A percentile compares a stretch with the other conserved stretches of the same genome.
These are phyloP conservation scores for Amyloporia xantha DNA, from an alignment of 768 basidiomycete species.

Conservation along the genomic window DNA sequence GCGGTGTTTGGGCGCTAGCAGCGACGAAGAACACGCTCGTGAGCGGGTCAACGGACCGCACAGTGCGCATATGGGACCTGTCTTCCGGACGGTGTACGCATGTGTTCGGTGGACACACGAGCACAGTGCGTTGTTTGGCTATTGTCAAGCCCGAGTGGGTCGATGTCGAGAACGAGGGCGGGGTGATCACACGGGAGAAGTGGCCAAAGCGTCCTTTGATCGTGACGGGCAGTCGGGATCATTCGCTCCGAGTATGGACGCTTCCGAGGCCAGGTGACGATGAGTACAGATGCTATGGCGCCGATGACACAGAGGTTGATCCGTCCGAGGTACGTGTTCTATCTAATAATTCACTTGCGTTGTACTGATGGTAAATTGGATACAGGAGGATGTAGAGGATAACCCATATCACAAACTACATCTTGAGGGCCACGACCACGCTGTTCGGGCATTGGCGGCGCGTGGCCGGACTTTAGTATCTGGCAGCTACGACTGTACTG, in stretches of 20 bases:
- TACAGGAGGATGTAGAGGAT: slow-evolving; percentile 56
- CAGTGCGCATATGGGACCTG: slow-evolving; percentile 89
- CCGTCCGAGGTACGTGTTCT: slow-evolving; percentile 35
- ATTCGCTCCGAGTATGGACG: slow-evolving; percentile 60
- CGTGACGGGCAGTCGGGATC: slow-evolving; percentile 68
- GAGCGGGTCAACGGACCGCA: slow-evolving; percentile 90
- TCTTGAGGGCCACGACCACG: slow-evolving; percentile 85
- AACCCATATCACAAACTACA: slow-evolving; percentile 89
- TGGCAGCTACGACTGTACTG: slow-evolving; percentile 93
- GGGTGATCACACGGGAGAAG: slow-evolving; percentile 59
- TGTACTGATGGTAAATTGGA: background rate
- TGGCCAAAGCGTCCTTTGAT: slow-evolving; percentile 67
- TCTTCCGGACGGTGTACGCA: slow-evolving; percentile 78
- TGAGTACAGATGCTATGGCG: slow-evolving; percentile 64
- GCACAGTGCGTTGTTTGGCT: slow-evolving; percentile 91
- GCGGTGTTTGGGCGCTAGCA: slow-evolving; percentile 96
- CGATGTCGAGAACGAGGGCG: slow-evolving; percentile 62
- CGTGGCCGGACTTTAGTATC: slow-evolving; percentile 87
- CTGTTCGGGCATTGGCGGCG: slow-evolving; percentile 88
- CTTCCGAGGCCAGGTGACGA: slow-evolving; percentile 64
- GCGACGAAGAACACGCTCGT: slow-evolving; percentile 84
- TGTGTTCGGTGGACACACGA: slow-evolving; percentile 93
- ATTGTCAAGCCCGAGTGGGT: slow-evolving; percentile 93
- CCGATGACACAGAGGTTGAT: slow-evolving; percentile 55
- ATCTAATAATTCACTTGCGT: background rate